Percentiles rank a stretch among this genome's conserved stretches.
Conservation (phyloP, 768 basidiomycete genomes). For the Butyriboletus loyo region DNA sequence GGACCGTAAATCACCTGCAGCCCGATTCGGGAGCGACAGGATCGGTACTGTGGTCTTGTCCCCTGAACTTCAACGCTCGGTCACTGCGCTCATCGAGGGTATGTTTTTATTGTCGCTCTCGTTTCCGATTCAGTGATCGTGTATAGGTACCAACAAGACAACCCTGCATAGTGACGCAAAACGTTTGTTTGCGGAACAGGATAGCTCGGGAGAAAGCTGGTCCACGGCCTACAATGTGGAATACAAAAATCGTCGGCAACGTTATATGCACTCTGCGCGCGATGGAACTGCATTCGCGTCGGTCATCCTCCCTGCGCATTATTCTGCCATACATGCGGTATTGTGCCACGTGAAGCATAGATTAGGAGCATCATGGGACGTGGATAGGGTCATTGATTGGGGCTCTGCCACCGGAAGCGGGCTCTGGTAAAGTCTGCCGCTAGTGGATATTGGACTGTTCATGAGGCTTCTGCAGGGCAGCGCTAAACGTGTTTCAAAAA, state of each 20-base stretch:
- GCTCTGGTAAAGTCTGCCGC: constrained; percentile 57
- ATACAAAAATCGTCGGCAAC: constrained; percentile 61
- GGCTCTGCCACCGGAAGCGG: constrained; percentile 81
- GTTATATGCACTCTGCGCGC: constrained; percentile 54
- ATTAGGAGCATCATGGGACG: constrained; percentile 57
- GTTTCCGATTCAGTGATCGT: constrained; percentile 10
- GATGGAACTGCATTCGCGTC: constrained; percentile 86
- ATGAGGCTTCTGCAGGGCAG: constrained; percentile 49
- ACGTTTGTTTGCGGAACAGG: constrained; percentile 56
- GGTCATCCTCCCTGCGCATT: constrained; percentile 83
- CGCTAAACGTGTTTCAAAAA: constrained; percentile 60
- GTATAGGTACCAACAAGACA: constrained; percentile 59
- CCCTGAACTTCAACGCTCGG: constrained; percentile 62
- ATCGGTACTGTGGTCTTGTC: constrained; percentile 74
- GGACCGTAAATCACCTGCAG: constrained; percentile 74
- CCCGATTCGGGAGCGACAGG: constrained; percentile 70
- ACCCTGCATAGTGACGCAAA: constrained; percentile 67
- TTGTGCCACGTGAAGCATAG: constrained; percentile 63
- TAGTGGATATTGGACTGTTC: constrained; percentile 2
- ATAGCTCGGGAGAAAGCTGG: constrained; percentile 44
- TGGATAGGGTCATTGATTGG: constrained; percentile 74
- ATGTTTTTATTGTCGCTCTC: constrained; percentile 12
- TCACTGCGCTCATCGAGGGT: constrained; percentile 69
- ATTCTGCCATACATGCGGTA: constrained; percentile 75
- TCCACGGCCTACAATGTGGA: constrained; percentile 49